Evolutionary conservation across 2,329 filamentous ascomycete species (phyloP).

Genomic region (Mycocentrospora acerina): DNA sequence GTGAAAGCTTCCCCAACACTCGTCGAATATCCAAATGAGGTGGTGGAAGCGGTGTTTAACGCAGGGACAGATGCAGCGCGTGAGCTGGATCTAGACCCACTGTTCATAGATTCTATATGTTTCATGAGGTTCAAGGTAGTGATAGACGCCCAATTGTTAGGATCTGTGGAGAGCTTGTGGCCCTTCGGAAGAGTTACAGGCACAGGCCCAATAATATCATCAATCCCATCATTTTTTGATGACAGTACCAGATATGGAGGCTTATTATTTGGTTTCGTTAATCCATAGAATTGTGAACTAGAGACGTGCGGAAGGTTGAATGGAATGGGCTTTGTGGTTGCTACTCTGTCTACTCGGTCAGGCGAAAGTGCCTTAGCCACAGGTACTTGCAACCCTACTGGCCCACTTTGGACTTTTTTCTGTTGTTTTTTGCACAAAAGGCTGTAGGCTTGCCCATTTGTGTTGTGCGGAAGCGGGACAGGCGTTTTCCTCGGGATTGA

Average conservation of each 20-base stretch:
- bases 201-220: not conserved
- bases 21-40: slow-evolving; percentile 16
- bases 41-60: slow-evolving; percentile 11
- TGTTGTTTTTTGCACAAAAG: not conserved
- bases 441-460: not conserved
- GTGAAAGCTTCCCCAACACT: slow-evolving; percentile 26
- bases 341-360: slow-evolving; percentile 4
- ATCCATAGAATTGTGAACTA: too few relatives aligned
- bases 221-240: not conserved
- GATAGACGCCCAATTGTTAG: slow-evolving; percentile 8
- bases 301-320: slow-evolving; percentile 13
- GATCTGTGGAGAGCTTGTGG: slow-evolving; percentile 3
- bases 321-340: slow-evolving; percentile 9
- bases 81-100: slow-evolving; percentile 15
- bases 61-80: slow-evolving; percentile 4
- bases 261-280: too few relatives aligned
- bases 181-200: not conserved
- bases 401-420: not conserved
- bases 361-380: slow-evolving; percentile 17
- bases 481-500: slow-evolving; percentile 10
- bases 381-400: slow-evolving; percentile 7
- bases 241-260: not conserved
- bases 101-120: slow-evolving; percentile 18
- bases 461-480: slow-evolving; percentile 14
- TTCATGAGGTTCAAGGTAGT: slow-evolving; percentile 17